Percentiles rank a stretch among this genome's conserved stretches.
phyloP scores from a whole-genome alignment of 768 basidiomycete genomes.

The Lactifluus subvellereus region DNA sequence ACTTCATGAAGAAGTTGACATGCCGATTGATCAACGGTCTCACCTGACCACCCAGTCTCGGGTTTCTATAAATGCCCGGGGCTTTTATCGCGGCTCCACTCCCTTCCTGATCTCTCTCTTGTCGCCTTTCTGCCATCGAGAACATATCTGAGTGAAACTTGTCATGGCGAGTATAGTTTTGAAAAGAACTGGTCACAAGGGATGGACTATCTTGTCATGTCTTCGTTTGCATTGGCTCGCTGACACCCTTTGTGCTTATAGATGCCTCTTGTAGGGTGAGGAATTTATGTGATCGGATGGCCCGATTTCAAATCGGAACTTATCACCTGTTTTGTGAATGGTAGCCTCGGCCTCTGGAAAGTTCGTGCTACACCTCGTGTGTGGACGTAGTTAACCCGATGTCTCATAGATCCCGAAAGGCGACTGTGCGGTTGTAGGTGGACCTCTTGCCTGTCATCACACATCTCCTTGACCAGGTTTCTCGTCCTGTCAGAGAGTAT shows the following conservation, averaged over 20 bases:
- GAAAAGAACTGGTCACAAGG: constrained; percentile 59
- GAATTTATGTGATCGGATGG: background rate
- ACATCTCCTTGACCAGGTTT: background rate
- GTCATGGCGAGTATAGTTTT: constrained; percentile 49
- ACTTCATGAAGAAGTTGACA: background rate
- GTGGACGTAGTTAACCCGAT: background rate
- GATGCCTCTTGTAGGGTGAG: constrained; percentile 73
- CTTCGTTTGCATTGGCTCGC: constrained; percentile 5
- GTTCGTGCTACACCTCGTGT: constrained; percentile 30
- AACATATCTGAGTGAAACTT: constrained; percentile 18
- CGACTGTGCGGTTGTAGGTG: constrained; percentile 50
- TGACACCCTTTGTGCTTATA: constrained; percentile 26
- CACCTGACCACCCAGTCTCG: background rate
- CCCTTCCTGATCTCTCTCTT: background rate
- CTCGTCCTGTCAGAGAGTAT: constrained; percentile 52
- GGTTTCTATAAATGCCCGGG: background rate
- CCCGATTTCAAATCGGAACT: constrained; percentile 11
- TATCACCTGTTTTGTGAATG: background rate
- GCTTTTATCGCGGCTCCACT: background rate
- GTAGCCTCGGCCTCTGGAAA: constrained; percentile 69
- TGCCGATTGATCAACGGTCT: background rate
- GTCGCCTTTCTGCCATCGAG: constrained; percentile 3
- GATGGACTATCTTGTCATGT: constrained; percentile 23
- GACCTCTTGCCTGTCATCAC: background rate
- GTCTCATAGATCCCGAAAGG: constrained; percentile 47